Percentiles rank a stretch among this genome's conserved stretches.
Evolutionary conservation across 495 filamentous ascomycete genomes (phyloP).

Genomic region (Articulospora tetracladia): DNA sequence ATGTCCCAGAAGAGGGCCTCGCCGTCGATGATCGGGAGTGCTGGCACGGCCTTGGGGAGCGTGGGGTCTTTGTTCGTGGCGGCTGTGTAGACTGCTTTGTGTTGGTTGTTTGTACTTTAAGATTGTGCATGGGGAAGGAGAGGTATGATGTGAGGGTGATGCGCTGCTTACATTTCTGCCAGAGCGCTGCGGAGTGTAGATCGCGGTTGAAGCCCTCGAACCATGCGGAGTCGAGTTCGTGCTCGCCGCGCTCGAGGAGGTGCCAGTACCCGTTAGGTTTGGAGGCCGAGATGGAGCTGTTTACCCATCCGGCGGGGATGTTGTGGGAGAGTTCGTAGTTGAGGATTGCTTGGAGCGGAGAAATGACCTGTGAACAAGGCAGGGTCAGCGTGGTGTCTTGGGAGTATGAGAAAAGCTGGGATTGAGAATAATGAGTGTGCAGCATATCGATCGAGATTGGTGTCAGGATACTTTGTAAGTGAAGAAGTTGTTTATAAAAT

Average conservation of each 20-base stretch:
- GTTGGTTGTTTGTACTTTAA: not conserved
- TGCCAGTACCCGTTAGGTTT: conserved; percentile 88
- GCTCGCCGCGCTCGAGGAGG: conserved; percentile 69
- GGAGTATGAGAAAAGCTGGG: no score
- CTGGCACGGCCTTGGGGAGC: conserved; percentile 39
- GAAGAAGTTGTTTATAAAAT: no score
- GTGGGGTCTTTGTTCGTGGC: conserved; percentile 4
- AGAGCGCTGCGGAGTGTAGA: conserved; percentile 58
- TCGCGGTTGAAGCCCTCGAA: conserved; percentile 74
- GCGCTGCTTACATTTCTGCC: conserved; percentile 36
- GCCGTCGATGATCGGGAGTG: conserved; percentile 71
- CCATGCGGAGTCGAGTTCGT: conserved; percentile 67
- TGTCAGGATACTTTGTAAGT: no score
- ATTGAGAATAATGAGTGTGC: no score
- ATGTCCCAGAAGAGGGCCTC: conserved; percentile 86
- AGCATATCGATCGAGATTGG: no score
- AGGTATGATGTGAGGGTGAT: not conserved
- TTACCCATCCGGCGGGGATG: conserved; percentile 87
- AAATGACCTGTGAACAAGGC: conserved; percentile 67
- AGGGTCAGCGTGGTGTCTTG: not conserved
- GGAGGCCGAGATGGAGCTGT: conserved; percentile 76
- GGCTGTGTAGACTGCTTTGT: conserved; percentile 15
- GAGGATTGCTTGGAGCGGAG: conserved; percentile 87
- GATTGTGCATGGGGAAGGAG: not conserved
- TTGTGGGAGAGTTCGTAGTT: conserved; percentile 73